These are phyloP conservation scores for Penicillium riverlandense DNA, from an alignment of 495 filamentous ascomycete species.

Conservation along the genomic window DNA sequence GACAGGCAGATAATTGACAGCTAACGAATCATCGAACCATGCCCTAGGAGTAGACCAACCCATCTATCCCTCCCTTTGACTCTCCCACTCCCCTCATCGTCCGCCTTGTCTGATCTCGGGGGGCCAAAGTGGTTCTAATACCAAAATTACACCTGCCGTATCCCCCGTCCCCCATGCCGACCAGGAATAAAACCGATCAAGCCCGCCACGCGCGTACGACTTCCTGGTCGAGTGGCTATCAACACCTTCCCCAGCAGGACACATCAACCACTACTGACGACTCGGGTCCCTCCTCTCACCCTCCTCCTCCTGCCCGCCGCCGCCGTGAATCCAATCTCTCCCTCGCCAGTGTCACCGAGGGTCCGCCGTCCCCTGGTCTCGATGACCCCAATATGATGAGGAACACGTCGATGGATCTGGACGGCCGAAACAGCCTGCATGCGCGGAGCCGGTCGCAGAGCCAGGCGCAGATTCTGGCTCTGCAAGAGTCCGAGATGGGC, in stretches of 20 bases:
- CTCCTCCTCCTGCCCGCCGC: conserved; percentile 20
- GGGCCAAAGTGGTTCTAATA: not conserved
- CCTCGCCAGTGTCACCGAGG: conserved; percentile 30
- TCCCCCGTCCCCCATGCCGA: conserved; percentile 12
- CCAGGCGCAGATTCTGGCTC: conserved; percentile 14
- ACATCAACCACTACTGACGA: not conserved
- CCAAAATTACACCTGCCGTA: not conserved
- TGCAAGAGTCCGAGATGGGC: conserved; percentile 12
- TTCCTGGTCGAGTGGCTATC: conserved; percentile 34
- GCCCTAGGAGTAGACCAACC: no score
- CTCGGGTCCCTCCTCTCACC: conserved; percentile 14
- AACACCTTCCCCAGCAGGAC: not conserved
- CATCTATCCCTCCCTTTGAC: no score
- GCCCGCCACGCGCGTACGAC: conserved; percentile 34
- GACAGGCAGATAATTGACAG: no score
- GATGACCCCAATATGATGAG: conserved; percentile 19
- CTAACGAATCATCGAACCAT: no score
- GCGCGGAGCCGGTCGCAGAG: conserved; percentile 31
- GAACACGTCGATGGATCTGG: conserved; percentile 31
- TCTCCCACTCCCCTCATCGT: no score
- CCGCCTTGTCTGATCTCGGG: not conserved
- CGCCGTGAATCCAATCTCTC: conserved; percentile 33
- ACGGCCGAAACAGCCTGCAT: conserved; percentile 18
- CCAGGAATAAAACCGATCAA: conserved; percentile 24
- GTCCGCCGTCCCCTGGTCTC: conserved; percentile 20